Evolutionary conservation across 352 stramenopile species (phyloP).

Genomic region (Phytophthora sp.): DNA sequence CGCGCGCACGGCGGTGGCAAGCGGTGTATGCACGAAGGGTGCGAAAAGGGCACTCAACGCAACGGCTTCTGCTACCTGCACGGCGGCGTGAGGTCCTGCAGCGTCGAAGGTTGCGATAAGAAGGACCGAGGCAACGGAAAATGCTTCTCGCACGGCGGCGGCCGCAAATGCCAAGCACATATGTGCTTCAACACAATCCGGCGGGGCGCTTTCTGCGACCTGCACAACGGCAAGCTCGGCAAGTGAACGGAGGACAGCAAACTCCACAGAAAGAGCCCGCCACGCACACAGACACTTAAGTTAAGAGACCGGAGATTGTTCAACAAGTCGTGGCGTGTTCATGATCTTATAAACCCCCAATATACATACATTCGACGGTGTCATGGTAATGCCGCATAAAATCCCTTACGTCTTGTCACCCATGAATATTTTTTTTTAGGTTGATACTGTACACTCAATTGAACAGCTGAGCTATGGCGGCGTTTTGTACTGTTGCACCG

Average conservation of each 20-base stretch:
- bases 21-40: conserved; percentile 73
- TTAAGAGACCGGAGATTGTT: conserved; percentile 38
- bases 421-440: neutral
- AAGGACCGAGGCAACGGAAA: conserved; percentile 88
- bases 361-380: conserved; percentile 11
- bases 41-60: conserved; percentile 80
- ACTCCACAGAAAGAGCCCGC: conserved; percentile 7
- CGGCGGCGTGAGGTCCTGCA: conserved; percentile 75
- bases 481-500: neutral
- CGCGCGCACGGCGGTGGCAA: conserved; percentile 83
- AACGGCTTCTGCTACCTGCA: conserved; percentile 86
- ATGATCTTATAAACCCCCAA: conserved; percentile 20
- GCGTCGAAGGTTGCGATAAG: conserved; percentile 73
- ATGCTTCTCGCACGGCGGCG: conserved; percentile 80
- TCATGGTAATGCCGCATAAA: conserved; percentile 8
- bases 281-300: conserved; percentile 31
- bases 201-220: conserved; percentile 64
- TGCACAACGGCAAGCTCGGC: conserved; percentile 45
- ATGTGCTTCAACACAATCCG: conserved; percentile 76
- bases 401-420: neutral
- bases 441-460: no score
- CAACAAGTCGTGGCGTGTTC: conserved; percentile 29
- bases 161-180: conserved; percentile 69
- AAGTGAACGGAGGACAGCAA: conserved; percentile 19
- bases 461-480: neutral